These are phyloP conservation scores for Cyberlindnera mrakii DNA, from an alignment of 805 yeast species.

Conservation along the genomic window DNA sequence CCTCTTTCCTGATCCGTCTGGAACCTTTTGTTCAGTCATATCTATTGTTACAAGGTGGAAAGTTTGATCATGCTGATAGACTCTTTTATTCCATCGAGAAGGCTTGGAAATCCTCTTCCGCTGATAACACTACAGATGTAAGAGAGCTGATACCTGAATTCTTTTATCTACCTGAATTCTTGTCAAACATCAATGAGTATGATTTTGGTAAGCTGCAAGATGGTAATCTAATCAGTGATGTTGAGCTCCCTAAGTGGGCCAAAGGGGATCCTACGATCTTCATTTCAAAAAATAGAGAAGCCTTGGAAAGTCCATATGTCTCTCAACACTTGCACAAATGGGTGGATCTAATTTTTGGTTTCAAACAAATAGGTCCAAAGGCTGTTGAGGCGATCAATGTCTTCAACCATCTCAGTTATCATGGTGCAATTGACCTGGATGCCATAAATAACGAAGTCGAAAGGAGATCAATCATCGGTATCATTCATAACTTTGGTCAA, in stretches of 20 bases:
- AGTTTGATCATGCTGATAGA: constrained; percentile 84
- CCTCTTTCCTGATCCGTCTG: constrained; percentile 70
- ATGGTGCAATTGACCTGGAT: constrained; percentile 77
- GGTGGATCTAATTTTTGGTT: constrained; percentile 84
- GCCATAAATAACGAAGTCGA: constrained; percentile 68
- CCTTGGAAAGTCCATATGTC: constrained; percentile 77
- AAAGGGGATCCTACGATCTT: constrained; percentile 69
- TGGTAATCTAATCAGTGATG: constrained; percentile 51
- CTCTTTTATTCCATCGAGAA: constrained; percentile 67
- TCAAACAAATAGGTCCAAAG: constrained; percentile 64
- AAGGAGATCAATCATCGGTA: constrained; percentile 70
- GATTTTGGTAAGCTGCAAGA: constrained; percentile 68
- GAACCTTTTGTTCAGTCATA: constrained; percentile 81
- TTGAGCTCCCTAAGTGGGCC: constrained; percentile 79
- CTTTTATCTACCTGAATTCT: constrained; percentile 74
- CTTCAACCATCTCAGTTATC: constrained; percentile 78
- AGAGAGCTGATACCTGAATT: constrained; percentile 86
- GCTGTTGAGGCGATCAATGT: constrained; percentile 69
- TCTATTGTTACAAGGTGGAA: constrained; percentile 76
- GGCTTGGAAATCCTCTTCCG: constrained; percentile 77
- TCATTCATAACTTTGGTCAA: constrained; percentile 89
- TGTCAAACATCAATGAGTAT: constrained; percentile 57
- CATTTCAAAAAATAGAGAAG: constrained; percentile 71
- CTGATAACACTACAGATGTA: constrained; percentile 80
- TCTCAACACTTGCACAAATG: constrained; percentile 71